Base-by-base conservation (phyloP, 1,284 basidiomycete genomes). In the Apiotrichum veenhuisii region DNA sequence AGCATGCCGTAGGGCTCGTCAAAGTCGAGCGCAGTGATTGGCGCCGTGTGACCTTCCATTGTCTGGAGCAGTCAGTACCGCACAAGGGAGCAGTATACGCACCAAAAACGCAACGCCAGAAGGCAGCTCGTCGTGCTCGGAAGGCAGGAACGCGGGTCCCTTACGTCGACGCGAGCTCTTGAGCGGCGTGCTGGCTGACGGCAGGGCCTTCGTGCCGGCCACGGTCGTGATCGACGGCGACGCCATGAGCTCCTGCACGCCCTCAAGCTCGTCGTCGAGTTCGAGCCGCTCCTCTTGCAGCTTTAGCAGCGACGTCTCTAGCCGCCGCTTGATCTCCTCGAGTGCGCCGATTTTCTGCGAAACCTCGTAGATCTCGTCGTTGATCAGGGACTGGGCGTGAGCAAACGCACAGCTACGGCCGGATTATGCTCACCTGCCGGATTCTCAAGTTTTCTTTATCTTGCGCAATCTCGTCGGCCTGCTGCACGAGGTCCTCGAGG, bases 21-120 rank as follows among this genome's bases (percentile, higher is more conserved):
- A 72, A 98, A 92, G 78, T 98, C 95, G 37, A 98, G 83, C 2
- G 91, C 87, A 0, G 87, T 87, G 68, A 98, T 86, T 2, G 92
- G 88, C 0, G 85, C 85, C 1, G 84, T 80, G 70, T 98, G 93
- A 36, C 84, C 85, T 34, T 85, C 81, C 36, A 98, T 80, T 4
- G 91, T 91, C 89, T 93, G 66, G 0, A 10, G 42, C 50, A 38
- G 40, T 30, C 25, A 12, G 37, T 49, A 55, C 53, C 34, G 5
- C 10, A 57, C 22, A 9, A n/a, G n/a, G n/a, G n/a, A n/a, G n/a
- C n/a, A 25, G n/a, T 12, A 1, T n/a, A 42, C 77, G 62, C 74
- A 90, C 90, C 93, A 99, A 97, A 79, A 99, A 99, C 7, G 95
- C 95, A 5, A 98, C 86, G 4, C 91, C 91, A 8, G 87, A 84